Evolutionary conservation across 371 early-diverging fungal species (phyloP).

Genomic region (Mucor piriformis): DNA sequence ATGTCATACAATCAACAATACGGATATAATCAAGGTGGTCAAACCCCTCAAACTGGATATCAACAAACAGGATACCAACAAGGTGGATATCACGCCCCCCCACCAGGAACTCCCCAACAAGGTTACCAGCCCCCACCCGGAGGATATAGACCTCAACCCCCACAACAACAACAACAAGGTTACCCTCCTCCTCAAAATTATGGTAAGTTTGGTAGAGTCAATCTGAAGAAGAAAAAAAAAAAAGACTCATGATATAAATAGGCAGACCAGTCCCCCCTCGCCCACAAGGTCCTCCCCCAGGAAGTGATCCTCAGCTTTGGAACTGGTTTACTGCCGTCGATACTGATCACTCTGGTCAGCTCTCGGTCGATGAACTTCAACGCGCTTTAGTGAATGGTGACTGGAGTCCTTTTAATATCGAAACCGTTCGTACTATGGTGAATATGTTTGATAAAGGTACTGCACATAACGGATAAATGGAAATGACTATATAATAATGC

Average conservation of each 20-base stretch:
- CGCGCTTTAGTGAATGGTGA: conserved; percentile 70
- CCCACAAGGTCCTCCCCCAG: conserved; percentile 30
- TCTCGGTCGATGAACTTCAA: conserved; percentile 59
- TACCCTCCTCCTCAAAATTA: conserved; percentile 16
- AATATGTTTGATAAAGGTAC: conserved; percentile 76
- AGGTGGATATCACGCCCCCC: conserved; percentile 9
- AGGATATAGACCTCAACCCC: conserved; percentile 8
- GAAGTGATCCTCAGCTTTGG: conserved; percentile 57
- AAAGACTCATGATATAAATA: not conserved
- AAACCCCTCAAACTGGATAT: conserved; percentile 11
- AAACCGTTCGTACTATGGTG: conserved; percentile 65
- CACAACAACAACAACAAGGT: conserved; percentile 13
- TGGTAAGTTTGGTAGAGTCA: not conserved
- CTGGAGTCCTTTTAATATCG: conserved; percentile 65
- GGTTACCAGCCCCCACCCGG: conserved; percentile 10
- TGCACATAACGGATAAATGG: conserved; percentile 25
- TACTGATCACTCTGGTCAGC: conserved; percentile 49
- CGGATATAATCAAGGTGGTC: conserved; percentile 14
- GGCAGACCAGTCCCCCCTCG: conserved; percentile 17
- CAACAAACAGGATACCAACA: conserved; percentile 10
- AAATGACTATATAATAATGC: too few relatives aligned
- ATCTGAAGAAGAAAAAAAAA: not conserved
- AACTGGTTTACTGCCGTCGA: conserved; percentile 78
- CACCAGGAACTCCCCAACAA: conserved; percentile 13
- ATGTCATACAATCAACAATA: conserved; percentile 18